phyloP scores from a whole-genome alignment of 1,284 basidiomycete genomes.

The Cutaneotrichosporon mucoides region DNA sequence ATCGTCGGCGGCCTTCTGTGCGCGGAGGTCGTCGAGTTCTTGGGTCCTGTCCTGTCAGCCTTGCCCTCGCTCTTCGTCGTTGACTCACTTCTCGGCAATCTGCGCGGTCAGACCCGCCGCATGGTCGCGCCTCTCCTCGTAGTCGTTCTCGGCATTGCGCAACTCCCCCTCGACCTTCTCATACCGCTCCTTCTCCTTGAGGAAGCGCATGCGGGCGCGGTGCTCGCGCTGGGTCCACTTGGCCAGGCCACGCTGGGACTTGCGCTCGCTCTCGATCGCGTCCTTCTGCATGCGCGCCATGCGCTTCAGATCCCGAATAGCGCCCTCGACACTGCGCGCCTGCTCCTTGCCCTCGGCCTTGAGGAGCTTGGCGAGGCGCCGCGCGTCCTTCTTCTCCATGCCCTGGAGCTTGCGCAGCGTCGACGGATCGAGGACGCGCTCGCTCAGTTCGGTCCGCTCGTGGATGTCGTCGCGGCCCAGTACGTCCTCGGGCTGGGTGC shows the following conservation, averaged over 20 bases:
- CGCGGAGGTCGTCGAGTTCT: conserved; percentile 50
- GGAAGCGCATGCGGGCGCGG: conserved; percentile 47
- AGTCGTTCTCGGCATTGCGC: conserved; percentile 48
- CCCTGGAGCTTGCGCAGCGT: conserved; percentile 34
- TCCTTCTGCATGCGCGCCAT: conserved; percentile 46
- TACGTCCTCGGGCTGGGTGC: conserved; percentile 46
- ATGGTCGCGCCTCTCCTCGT: conserved; percentile 46
- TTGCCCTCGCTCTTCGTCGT: not conserved
- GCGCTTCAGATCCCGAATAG: conserved; percentile 49
- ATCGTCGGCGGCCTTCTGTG: conserved; percentile 51
- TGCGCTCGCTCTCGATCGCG: conserved; percentile 46
- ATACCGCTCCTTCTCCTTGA: conserved; percentile 50
- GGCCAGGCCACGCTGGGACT: conserved; percentile 43
- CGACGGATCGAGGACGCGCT: conserved; percentile 35
- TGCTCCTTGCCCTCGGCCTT: conserved; percentile 48
- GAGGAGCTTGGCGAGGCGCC: conserved; percentile 47
- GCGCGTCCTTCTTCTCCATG: conserved; percentile 49
- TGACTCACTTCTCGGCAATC: conserved; percentile 34
- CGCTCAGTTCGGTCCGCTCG: conserved; percentile 39
- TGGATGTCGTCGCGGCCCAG: conserved; percentile 47
- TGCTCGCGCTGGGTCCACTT: conserved; percentile 49
- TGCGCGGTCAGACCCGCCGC: conserved; percentile 43
- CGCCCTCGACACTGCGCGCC: conserved; percentile 37
- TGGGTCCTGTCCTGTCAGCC: conserved; percentile 34
- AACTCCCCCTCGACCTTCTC: conserved; percentile 46